phyloP scores from a whole-genome alignment of 1,284 basidiomycete genomes.

The Malassezia japonica region DNA sequence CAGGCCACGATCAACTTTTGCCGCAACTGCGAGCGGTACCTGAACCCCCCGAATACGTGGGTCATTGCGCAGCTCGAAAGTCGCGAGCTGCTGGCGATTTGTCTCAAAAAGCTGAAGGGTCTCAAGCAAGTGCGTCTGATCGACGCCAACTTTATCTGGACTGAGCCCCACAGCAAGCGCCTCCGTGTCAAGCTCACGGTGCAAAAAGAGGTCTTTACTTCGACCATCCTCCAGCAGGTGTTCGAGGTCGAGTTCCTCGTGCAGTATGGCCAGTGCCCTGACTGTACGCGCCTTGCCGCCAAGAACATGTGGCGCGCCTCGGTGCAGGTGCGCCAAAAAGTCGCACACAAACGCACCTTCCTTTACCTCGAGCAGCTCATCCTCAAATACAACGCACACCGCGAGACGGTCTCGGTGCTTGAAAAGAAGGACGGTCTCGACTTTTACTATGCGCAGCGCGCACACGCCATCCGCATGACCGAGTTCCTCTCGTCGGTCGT shows the following conservation, averaged over 20 bases:
- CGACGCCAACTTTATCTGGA: slow-evolving; percentile 98
- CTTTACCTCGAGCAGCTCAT: slow-evolving; percentile 95
- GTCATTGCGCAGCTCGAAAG: slow-evolving; percentile 78
- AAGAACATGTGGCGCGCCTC: slow-evolving; percentile 98
- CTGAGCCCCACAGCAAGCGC: slow-evolving; percentile 91
- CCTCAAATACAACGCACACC: slow-evolving; percentile 90
- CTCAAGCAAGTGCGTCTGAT: slow-evolving; percentile 88
- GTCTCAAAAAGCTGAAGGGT: slow-evolving; percentile 83
- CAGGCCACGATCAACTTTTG: slow-evolving; percentile 91
- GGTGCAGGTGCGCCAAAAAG: slow-evolving; percentile 92
- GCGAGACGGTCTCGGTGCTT: slow-evolving; percentile 84
- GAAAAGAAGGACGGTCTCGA: slow-evolving; percentile 91
- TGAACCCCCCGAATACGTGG: slow-evolving; percentile 84
- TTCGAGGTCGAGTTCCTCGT: slow-evolving; percentile 96
- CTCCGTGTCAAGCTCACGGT: slow-evolving; percentile 88
- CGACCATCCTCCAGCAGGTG: slow-evolving; percentile 90
- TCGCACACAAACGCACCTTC: slow-evolving; percentile 84
- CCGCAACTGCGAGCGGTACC: slow-evolving; percentile 88
- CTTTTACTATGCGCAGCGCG: slow-evolving; percentile 85
- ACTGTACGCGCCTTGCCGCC: slow-evolving; percentile 83
- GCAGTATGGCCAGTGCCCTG: slow-evolving; percentile 88
- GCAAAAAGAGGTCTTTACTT: slow-evolving; percentile 93
- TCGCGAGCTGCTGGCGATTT: slow-evolving; percentile 67
- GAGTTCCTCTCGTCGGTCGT: slow-evolving; percentile 83
- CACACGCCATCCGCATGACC: slow-evolving; percentile 92